Conservation (phyloP, 306 rosid genomes). For the Mimosa pudica region DNA sequence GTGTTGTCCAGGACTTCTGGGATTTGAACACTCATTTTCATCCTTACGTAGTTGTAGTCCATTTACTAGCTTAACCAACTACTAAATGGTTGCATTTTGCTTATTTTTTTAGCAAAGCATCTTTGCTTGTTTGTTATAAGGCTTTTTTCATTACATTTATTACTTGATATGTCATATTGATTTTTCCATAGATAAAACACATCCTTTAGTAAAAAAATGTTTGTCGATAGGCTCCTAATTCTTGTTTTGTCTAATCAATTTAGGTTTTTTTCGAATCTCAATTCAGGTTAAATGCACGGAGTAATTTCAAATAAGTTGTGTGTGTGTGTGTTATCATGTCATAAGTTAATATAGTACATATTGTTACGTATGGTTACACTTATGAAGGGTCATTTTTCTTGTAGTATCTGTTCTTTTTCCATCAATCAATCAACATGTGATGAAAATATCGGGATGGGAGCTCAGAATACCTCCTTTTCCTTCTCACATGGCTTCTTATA, state of each 20-base stretch:
- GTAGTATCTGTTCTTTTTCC: conserved; percentile 9
- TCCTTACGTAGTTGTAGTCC: too few species aligned
- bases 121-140: too few species aligned
- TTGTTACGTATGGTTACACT: conserved; percentile 7
- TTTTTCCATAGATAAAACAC: background rate
- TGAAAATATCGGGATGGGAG: background rate
- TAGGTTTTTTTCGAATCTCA: too few species aligned
- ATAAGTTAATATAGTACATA: background rate
- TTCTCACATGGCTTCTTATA: too few species aligned
- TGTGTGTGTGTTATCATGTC: background rate
- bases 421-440: background rate
- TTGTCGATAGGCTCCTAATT: background rate
- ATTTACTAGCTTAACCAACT: too few species aligned
- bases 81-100: too few species aligned
- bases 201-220: background rate
- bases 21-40: too few species aligned
- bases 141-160: too few species aligned
- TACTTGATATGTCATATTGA: too few species aligned
- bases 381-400: conserved; percentile 18
- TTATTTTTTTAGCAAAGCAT: too few species aligned
- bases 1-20: too few species aligned
- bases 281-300: background rate
- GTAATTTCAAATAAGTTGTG: background rate
- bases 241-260: background rate
- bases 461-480: too few species aligned